Evolutionary conservation across 2,329 filamentous ascomycete species (phyloP).

Genomic region (Phaeosphaeriaceae sp.): DNA sequence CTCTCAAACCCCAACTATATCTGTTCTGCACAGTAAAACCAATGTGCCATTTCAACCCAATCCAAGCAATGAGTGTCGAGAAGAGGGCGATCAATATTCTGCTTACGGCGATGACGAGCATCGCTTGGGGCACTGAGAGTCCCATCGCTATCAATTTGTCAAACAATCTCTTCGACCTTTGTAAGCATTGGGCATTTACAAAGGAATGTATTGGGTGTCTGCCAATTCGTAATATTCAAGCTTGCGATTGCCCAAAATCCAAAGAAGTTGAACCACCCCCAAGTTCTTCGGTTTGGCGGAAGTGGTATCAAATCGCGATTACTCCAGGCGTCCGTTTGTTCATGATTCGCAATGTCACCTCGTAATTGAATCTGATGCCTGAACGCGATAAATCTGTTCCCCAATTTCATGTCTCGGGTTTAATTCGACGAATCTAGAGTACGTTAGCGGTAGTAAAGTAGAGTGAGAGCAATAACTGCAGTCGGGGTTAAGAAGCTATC

Average conservation of each 20-base stretch:
- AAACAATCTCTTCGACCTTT: not conserved
- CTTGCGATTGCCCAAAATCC: constrained; percentile 51
- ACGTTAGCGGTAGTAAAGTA: too few species aligned
- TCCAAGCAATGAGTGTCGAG: constrained; percentile 55
- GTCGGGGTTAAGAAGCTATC: too few species aligned
- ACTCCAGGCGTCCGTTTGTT: constrained; percentile 54
- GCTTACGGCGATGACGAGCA: constrained; percentile 56
- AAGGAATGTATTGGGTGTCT: constrained; percentile 56
- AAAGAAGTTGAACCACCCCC: constrained; percentile 53
- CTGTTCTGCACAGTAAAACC: constrained; percentile 59
- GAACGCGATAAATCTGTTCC: constrained; percentile 25
- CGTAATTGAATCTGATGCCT: constrained; percentile 46
- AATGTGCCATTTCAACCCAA: constrained; percentile 58
- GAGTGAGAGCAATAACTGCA: too few species aligned
- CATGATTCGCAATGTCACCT: constrained; percentile 51
- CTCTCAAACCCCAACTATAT: constrained; percentile 58
- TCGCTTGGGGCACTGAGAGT: constrained; percentile 56
- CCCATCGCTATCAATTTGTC: constrained; percentile 45
- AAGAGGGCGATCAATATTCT: constrained; percentile 53
- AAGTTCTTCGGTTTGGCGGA: constrained; percentile 49
- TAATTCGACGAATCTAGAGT: not conserved
- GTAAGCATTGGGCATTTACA: constrained; percentile 24
- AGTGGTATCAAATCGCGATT: constrained; percentile 49
- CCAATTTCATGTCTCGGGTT: constrained; percentile 9
- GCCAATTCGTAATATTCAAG: constrained; percentile 55